Evolutionary conservation across 768 basidiomycete species (phyloP), one percentile per base, ranked within the genome.

Genomic region (Neoboletus magnificus): DNA sequence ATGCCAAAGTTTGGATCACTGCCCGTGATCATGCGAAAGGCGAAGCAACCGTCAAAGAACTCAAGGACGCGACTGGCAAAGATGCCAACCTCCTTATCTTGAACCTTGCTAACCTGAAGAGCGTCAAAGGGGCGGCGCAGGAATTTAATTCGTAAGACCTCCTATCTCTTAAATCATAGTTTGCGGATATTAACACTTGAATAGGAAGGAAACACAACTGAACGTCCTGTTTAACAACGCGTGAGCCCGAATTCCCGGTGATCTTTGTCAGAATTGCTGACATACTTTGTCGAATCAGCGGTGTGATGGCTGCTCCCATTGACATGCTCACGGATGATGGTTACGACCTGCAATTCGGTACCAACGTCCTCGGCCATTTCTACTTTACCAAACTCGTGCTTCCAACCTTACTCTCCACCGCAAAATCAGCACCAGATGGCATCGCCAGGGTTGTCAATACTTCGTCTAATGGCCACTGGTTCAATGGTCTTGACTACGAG

Each of bases 301-400:
- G 71, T 3, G 69, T 73, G 3, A 70, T 72, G 70, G 41, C 4
- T 2, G 52, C 66, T 2, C 71, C 74, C 0, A 48, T 69, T 0
- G 68, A 72, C 0, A 52, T 58, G 52, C 35, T 73, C 9, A 78
- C 77, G 0, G 67, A 62, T 1, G 71, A 79, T 30, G 71, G 73
- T 0, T 78, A 77, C 50, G 77, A 78, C 54, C 60, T 77, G 25
- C 75, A 72, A 51, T 76, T 75, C 29, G 75, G 71, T 4, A 75
- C 71, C 25, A 74, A 75, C 54, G 73, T 74, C 32, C 59, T 77
- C 13, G 73, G 71, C 6, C 70, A 68, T 30, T 71, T 68, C 48
- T 72, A 71, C 57, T 65, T 78, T 40, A 76, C 75, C 0, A 61
- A 66, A 42, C 65, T 73, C 3, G 60, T 80, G 0, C 57, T 77